These are phyloP conservation scores for Monosporascus cannonballus DNA, from an alignment of 2,329 filamentous ascomycete species.

Conservation along the genomic window DNA sequence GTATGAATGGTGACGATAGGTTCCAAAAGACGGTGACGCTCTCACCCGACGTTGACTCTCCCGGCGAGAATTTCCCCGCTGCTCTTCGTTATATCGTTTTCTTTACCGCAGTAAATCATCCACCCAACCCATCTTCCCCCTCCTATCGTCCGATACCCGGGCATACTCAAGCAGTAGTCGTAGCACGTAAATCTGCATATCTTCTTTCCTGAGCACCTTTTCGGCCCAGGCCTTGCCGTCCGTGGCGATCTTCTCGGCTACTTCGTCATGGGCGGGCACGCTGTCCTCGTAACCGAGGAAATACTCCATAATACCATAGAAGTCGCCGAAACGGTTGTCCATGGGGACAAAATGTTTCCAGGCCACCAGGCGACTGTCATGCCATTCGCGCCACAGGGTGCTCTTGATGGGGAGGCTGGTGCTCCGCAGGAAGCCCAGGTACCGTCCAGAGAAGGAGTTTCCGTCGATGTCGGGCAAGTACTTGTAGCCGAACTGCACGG, in stretches of 20 bases:
- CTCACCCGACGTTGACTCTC: too few relatives aligned
- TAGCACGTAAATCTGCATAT: constrained; percentile 67
- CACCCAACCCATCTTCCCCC: constrained; percentile 51
- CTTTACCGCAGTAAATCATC: constrained; percentile 35
- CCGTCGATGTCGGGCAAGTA: constrained; percentile 74
- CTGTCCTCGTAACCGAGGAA: constrained; percentile 55
- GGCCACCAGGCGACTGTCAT: constrained; percentile 64
- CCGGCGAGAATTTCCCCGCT: too few relatives aligned
- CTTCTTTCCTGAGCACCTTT: constrained; percentile 60
- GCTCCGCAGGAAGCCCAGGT: constrained; percentile 62
- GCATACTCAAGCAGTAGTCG: constrained; percentile 60
- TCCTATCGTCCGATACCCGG: constrained; percentile 43
- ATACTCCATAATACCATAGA: constrained; percentile 69
- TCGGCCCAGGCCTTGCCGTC: constrained; percentile 64
- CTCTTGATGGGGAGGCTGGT: constrained; percentile 70
- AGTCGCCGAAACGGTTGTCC: constrained; percentile 66
- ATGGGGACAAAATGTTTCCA: constrained; percentile 82
- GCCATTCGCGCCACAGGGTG: constrained; percentile 76
- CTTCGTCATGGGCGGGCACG: constrained; percentile 43
- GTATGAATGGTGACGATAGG: background rate
- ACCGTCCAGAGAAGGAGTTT: constrained; percentile 63
- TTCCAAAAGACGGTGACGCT: background rate
- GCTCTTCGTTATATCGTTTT: background rate
- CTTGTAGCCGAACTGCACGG: constrained; percentile 55
- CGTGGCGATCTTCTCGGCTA: constrained; percentile 58